Evolutionary conservation across 2,329 filamentous ascomycete species (phyloP), one percentile per base, ranked within the genome.

Genomic region (Zasmidium angulare): DNA sequence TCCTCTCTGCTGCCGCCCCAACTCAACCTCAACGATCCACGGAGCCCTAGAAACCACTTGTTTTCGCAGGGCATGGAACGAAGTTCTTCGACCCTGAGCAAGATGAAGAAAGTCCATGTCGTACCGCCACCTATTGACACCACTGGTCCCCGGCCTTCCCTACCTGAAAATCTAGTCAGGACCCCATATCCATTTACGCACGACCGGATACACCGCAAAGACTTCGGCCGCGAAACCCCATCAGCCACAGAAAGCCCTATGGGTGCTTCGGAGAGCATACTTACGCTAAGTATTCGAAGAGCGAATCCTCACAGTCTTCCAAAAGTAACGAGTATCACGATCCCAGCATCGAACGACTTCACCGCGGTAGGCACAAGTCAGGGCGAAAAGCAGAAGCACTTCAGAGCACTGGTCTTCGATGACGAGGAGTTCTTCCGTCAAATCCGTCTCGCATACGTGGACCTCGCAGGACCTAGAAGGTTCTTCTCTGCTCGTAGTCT

Each of bases 71-170:
- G 20, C 9, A 50, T 49, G 56, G 57, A 58, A 40, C 29, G 19
- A 26, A 55, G 36, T 12, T 46, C 58, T 29, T 55, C 52, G 22
- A 55, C 49, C 49, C 63, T 62, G 50, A 55, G 63, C 56, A 40
- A 58, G 53, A 60, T 62, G 14, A 60, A 72, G 48, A 71, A 68
- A 56, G 71, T 74, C 3, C 68, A 69, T 12, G 59, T 74, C 14
- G 59, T 70, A 4, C 73, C 72, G 7, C 71, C 71, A 21, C 71
- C 71, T 0, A 74, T 75, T 24, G 67, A 74, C 50, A 70, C 70
- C 0, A 61, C 64, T 1, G 58, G 29, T 1, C 56, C 67, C 1
- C 61, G 60, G 19, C 49, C 56, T 10, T 68, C 65, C 1, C 61
- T 72, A 2, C 71, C 71, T 2, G 61, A 62, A 20, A 56, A 70